Conservation (phyloP, 225 moss, liverwort and hornwort genomes). For the Pseudisothecium myosuroides region DNA sequence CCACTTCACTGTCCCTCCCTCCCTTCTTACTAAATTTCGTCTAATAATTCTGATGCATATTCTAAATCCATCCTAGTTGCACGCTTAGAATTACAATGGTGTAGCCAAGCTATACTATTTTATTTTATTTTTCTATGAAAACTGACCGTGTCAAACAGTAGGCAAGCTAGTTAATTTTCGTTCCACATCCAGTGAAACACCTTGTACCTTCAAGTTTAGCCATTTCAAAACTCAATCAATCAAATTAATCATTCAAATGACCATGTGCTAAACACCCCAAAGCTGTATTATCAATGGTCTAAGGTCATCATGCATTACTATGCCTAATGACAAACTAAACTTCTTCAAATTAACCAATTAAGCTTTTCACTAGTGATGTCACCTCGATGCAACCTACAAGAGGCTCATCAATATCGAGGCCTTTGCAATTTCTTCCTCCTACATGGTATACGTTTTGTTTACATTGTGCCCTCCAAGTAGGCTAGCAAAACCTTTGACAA, state of each 20-base stretch:
- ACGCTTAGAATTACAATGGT: background rate
- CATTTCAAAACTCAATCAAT: no score
- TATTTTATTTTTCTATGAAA: background rate
- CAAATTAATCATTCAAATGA: no score
- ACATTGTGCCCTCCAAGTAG: no score
- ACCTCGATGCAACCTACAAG: no score
- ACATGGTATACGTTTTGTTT: fast-evolving
- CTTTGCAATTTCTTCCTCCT: no score
- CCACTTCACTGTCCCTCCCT: no score
- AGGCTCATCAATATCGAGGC: no score
- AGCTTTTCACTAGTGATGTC: background rate
- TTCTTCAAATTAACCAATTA: background rate
- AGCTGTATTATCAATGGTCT: background rate
- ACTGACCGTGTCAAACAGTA: no score
- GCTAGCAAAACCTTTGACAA: no score
- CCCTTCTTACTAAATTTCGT: background rate
- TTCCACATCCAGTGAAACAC: background rate
- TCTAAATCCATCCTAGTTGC: background rate
- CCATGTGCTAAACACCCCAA: background rate
- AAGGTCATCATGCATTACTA: background rate
- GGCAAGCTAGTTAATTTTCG: background rate
- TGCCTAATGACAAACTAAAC: background rate
- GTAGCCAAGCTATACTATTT: background rate
- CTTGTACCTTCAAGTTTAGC: no score
- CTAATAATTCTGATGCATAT: background rate